These are phyloP conservation scores for Lasiodiplodia theobromae DNA, from an alignment of 2,329 filamentous ascomycete species.

Conservation along the genomic window DNA sequence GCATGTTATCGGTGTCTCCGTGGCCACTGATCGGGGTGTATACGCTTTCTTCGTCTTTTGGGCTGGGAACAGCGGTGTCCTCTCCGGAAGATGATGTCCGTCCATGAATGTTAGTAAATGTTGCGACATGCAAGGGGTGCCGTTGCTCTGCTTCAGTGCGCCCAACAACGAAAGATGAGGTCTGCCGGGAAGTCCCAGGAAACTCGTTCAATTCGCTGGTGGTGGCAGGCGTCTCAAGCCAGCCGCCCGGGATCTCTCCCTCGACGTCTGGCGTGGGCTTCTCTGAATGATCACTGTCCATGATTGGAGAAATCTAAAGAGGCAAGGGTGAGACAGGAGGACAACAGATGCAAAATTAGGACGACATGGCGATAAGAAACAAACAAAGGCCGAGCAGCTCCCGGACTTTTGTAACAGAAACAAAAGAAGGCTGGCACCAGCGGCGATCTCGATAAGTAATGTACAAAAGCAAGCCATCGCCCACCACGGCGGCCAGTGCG, in stretches of 20 bases:
- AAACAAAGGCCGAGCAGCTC: background rate
- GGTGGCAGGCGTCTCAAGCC: conserved; percentile 43
- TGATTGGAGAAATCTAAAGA: background rate
- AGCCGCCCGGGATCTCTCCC: conserved; percentile 42
- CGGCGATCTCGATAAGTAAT: conserved; percentile 1
- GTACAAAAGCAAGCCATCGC: background rate
- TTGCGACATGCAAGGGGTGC: background rate
- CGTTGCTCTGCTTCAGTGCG: background rate
- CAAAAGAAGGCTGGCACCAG: background rate
- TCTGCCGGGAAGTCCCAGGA: background rate
- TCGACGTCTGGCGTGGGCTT: conserved; percentile 42
- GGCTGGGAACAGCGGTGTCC: conserved; percentile 12
- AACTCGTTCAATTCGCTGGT: conserved; percentile 18
- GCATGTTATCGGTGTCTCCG: conserved; percentile 10
- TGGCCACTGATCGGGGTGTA: conserved; percentile 7
- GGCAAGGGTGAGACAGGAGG: background rate
- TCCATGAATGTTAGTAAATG: background rate
- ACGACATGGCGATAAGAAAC: background rate
- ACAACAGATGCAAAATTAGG: background rate
- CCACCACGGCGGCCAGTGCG: background rate
- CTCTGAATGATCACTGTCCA: conserved; percentile 32
- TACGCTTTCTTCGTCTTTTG: conserved; percentile 26
- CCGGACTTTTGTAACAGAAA: background rate
- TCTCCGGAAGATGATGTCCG: background rate
- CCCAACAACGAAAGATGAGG: background rate